Evolutionary conservation across 129 eudicot genomes (phyloP).

Genomic region (Lactuca saligna): DNA sequence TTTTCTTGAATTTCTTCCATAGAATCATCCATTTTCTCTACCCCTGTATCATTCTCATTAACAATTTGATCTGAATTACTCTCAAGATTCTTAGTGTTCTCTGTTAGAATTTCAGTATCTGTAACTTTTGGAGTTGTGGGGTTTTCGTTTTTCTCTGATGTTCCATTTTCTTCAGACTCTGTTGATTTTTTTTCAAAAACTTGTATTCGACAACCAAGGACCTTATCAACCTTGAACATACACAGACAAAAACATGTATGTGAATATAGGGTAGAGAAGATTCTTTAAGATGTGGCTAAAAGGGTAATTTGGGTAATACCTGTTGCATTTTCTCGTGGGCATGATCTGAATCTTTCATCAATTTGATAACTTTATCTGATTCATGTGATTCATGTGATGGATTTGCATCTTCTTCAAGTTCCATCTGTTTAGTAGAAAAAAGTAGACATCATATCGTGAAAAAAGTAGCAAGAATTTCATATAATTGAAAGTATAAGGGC

Average conservation of each 20-base stretch:
- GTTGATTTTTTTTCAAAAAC: constrained; percentile 29
- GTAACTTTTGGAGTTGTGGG: constrained; percentile 26
- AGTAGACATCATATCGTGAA: not conserved
- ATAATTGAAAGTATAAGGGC: too few relatives aligned
- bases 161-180: constrained; percentile 27
- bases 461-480: not conserved
- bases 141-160: constrained; percentile 27
- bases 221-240: constrained; percentile 76
- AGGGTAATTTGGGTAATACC: constrained; percentile 34
- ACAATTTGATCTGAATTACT: constrained; percentile 24
- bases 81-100: constrained; percentile 20
- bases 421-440: constrained; percentile 44
- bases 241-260: not conserved
- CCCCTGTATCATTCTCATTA: constrained; percentile 15
- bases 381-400: constrained; percentile 34
- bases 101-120: constrained; percentile 25
- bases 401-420: constrained; percentile 37
- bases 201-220: constrained; percentile 83
- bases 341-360: constrained; percentile 25
- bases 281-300: not conserved
- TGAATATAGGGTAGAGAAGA: not conserved
- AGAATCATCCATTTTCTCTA: constrained; percentile 41
- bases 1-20: constrained; percentile 41
- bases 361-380: constrained; percentile 28
- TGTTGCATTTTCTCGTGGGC: constrained; percentile 41